phyloP scores from a whole-genome alignment of 1,284 basidiomycete species.

The Bondarzewia mesenterica region DNA sequence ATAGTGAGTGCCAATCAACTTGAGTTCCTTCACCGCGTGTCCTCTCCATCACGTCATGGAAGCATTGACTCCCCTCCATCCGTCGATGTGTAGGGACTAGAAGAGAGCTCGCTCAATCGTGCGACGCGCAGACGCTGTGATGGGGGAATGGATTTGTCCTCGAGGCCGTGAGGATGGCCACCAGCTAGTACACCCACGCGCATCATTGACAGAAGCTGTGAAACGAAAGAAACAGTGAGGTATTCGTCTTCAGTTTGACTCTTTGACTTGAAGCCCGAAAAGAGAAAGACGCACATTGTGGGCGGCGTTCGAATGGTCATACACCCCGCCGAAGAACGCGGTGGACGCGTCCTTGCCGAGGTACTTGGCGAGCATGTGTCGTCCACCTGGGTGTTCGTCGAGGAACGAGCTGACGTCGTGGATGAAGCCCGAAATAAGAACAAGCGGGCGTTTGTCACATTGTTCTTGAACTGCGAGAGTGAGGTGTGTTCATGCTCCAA shows the following conservation, averaged over 20 bases:
- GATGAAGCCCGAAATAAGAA: conserved; percentile 84
- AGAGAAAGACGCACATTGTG: conserved; percentile 51
- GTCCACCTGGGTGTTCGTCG: conserved; percentile 83
- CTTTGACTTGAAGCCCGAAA: not conserved
- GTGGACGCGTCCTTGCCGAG: conserved; percentile 80
- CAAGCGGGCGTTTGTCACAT: conserved; percentile 63
- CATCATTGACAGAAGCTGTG: conserved; percentile 73
- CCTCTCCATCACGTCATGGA: not conserved
- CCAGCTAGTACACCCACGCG: conserved; percentile 81
- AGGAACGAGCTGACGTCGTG: conserved; percentile 80
- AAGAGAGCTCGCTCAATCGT: conserved; percentile 49
- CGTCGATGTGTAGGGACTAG: conserved; percentile 31
- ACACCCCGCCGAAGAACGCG: conserved; percentile 90
- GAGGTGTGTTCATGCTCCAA: too few relatives aligned
- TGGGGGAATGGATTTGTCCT: conserved; percentile 61
- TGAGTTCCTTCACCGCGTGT: too few relatives aligned
- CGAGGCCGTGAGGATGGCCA: conserved; percentile 55
- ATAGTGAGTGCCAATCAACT: too few relatives aligned
- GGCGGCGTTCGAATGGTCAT: conserved; percentile 88
- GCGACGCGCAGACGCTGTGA: conserved; percentile 63
- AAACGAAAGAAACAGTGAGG: conserved; percentile 13
- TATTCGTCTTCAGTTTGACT: not conserved
- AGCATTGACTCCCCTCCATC: not conserved
- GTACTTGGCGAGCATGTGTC: conserved; percentile 53
- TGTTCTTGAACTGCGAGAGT: conserved; percentile 66